phyloP scores from a whole-genome alignment of 371 early-diverging fungal species.

The Lichtheimia corymbifera region DNA sequence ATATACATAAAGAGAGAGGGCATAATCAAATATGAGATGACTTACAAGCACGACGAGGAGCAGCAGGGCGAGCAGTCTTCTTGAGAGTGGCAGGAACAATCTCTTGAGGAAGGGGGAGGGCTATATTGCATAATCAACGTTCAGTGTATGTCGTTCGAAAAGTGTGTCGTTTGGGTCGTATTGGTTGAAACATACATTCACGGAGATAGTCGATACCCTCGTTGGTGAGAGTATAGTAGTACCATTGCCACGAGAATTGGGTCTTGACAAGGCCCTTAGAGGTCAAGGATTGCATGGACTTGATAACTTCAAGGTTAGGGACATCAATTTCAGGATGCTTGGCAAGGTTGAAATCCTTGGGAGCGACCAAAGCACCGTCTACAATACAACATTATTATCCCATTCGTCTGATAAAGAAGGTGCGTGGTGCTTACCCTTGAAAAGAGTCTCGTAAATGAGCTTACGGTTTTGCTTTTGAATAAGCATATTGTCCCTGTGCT shows the following conservation, averaged over 20 bases:
- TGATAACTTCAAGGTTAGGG: constrained; percentile 98
- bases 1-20: background rate
- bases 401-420: background rate
- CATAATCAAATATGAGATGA: background rate
- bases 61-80: constrained; percentile 81
- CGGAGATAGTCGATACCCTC: constrained; percentile 98
- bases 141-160: too few species aligned
- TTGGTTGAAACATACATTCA: constrained; percentile 57
- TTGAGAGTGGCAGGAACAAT: constrained; percentile 97
- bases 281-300: constrained; percentile 95
- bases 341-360: constrained; percentile 97
- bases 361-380: constrained; percentile 98
- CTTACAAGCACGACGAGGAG: constrained; percentile 71
- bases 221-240: constrained; percentile 98
- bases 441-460: constrained; percentile 91
- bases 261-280: constrained; percentile 96
- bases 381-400: constrained; percentile 20
- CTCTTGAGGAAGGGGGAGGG: constrained; percentile 95
- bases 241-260: constrained; percentile 99
- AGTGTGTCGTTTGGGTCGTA: background rate
- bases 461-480: constrained; percentile 96
- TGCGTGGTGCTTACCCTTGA: constrained; percentile 65
- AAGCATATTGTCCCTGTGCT: constrained; percentile 69
- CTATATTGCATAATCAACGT: constrained; percentile 17
- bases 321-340: constrained; percentile 95